Base-by-base conservation (phyloP, 805 yeast species). In the Priceomyces carsonii region DNA sequence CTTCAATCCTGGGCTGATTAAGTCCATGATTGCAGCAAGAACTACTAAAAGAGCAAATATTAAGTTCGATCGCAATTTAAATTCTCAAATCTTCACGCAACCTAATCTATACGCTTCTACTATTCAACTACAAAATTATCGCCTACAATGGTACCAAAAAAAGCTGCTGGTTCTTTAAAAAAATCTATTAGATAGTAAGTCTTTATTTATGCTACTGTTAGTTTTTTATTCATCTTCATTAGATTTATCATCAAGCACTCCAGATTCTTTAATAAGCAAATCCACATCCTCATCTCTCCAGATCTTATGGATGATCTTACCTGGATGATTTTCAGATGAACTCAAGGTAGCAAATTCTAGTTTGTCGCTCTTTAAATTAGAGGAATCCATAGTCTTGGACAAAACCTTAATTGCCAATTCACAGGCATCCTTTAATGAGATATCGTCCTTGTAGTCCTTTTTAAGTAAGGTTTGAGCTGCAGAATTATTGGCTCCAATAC, bases 401-500 rank as follows among this genome's bases (percentile, higher is more conserved):
- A 93, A 75, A 25, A 93, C 95, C 65, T 89, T 88, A 56, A 93
- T 72, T 6, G 97, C 97, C 57, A 93, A 71, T 47, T 82, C 86
- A 40, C 86, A 76, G 4, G 96, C 97, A 34, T 82, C 95, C 30
- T 76, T 72, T 44, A 86, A 62, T 15, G 73, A 60, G 49, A 87
- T 62, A 38, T 85, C 93, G 50, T 86, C 91, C 57, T 85, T 88
- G 69, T 86, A 93, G 52, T 93, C 99, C 67, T 90, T 95, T 65
- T 93, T 93, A 56, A 93, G 73, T 45, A 93, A 68, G 1, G 99
- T 91, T 68, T 93, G 99, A 1, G 97, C 97, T 29, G 96, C 90
- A 6, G 95, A 79, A 45, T 88, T 89, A 67, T 93, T 93, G 33
- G 97, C 96, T 26, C 99, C 99, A 41, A 93, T 90, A 50, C 88